Evolutionary conservation across 371 early-diverging fungal species (phyloP).

Genomic region (Neoconidiobolus thromboides): DNA sequence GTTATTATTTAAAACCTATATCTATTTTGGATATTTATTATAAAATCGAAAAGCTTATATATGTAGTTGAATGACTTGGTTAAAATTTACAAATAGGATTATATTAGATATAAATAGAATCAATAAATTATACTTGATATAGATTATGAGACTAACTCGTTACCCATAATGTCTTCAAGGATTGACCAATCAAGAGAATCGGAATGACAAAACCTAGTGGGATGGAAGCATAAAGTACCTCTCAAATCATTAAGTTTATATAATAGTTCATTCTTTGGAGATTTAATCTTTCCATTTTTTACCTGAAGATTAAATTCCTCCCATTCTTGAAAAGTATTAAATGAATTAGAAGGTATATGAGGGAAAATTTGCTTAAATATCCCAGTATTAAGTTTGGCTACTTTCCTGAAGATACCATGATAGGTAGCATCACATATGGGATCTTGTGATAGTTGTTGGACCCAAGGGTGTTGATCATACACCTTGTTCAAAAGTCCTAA

Average conservation of each 20-base stretch:
- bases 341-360: background rate
- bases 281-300: background rate
- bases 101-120: too few species aligned
- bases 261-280: background rate
- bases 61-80: too few species aligned
- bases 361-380: background rate
- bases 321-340: background rate
- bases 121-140: too few species aligned
- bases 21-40: too few species aligned
- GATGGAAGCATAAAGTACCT: conserved; percentile 1
- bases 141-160: background rate
- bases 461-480: background rate
- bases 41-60: too few species aligned
- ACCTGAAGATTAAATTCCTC: background rate
- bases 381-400: background rate
- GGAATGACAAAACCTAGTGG: background rate
- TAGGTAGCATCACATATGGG: background rate
- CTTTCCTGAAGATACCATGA: background rate
- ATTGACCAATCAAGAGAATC: conserved; percentile 3
- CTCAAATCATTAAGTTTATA: background rate
- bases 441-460: background rate
- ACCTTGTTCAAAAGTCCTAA: background rate
- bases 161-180: conserved; percentile 2
- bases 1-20: too few species aligned
- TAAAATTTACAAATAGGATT: too few species aligned